Percentiles rank a stretch among this genome's conserved stretches.
These are phyloP conservation scores for Russula sp. DNA, from an alignment of 768 basidiomycete species.

Conservation along the genomic window DNA sequence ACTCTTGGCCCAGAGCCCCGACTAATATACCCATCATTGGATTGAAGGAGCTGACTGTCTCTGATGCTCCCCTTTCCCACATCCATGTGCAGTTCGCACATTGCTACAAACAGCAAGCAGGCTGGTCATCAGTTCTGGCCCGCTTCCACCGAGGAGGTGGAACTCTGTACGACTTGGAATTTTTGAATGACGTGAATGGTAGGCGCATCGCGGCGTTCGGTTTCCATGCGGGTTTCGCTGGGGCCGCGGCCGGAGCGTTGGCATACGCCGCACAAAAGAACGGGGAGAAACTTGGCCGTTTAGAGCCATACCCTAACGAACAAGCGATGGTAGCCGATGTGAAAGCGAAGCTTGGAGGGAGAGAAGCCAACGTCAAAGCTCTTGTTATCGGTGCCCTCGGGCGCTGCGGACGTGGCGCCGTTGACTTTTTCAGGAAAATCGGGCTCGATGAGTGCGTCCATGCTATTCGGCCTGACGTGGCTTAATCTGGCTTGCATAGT, in stretches of 20 bases:
- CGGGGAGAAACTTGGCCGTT: conserved; percentile 56
- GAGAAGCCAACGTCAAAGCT: conserved; percentile 72
- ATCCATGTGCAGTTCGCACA: conserved; percentile 98
- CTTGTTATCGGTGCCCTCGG: conserved; percentile 96
- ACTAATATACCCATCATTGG: conserved; percentile 79
- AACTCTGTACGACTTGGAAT: conserved; percentile 92
- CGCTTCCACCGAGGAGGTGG: conserved; percentile 84
- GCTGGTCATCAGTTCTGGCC: conserved; percentile 82
- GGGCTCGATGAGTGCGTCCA: conserved; percentile 84
- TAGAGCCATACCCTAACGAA: conserved; percentile 85
- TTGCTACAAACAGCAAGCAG: conserved; percentile 93
- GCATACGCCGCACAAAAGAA: conserved; percentile 67
- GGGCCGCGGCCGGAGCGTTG: conserved; percentile 87
- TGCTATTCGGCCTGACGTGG: not conserved
- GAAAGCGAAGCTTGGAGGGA: conserved; percentile 59
- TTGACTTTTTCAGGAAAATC: conserved; percentile 92
- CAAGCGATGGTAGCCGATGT: conserved; percentile 76
- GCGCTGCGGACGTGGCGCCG: conserved; percentile 90
- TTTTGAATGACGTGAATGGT: conserved; percentile 79
- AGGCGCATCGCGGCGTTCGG: conserved; percentile 97
- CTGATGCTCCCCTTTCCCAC: conserved; percentile 79
- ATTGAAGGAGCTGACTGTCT: conserved; percentile 90
- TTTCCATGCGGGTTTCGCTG: conserved; percentile 98
- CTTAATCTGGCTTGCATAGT: conserved; percentile 42
- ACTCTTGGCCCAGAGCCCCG: conserved; percentile 85